Percentiles rank a stretch among this genome's conserved stretches.
phyloP scores from a whole-genome alignment of 1,284 basidiomycete genomes.

The Polyporus tsugae region DNA sequence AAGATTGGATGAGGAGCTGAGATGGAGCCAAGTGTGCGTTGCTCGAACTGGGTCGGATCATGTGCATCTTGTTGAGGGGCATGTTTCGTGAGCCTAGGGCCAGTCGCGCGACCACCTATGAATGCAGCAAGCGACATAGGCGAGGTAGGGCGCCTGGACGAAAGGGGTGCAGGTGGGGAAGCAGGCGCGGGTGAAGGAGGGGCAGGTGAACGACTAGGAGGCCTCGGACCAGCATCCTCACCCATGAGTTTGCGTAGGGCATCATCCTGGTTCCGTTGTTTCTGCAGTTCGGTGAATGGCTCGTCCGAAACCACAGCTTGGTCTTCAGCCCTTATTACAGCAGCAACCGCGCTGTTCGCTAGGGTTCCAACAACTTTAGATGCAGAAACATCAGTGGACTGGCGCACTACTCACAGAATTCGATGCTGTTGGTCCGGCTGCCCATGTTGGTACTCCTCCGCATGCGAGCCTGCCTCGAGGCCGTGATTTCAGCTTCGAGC shows the following conservation, averaged over 20 bases:
- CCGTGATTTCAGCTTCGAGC: conserved; percentile 79
- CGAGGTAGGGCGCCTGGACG: conserved; percentile 40
- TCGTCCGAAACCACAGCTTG: conserved; percentile 37
- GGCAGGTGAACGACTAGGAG: conserved; percentile 17
- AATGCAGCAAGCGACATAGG: conserved; percentile 78
- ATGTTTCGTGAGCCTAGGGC: conserved; percentile 74
- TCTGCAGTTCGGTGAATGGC: conserved; percentile 43
- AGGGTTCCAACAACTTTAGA: not conserved
- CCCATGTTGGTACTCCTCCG: conserved; percentile 62
- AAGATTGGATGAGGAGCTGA: conserved; percentile 75
- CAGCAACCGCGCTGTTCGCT: conserved; percentile 37
- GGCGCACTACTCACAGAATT: conserved; percentile 51
- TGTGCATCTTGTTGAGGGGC: conserved; percentile 74
- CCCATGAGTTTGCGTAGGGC: conserved; percentile 52
- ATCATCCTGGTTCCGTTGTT: conserved; percentile 54
- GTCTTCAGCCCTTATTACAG: conserved; percentile 38
- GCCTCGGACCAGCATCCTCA: conserved; percentile 26
- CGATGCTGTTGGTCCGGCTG: conserved; percentile 49
- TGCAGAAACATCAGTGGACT: not conserved
- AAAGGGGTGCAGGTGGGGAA: conserved; percentile 24
- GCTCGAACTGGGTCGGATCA: conserved; percentile 71
- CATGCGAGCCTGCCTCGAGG: conserved; percentile 71
- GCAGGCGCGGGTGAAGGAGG: conserved; percentile 21
- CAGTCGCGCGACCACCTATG: conserved; percentile 77
- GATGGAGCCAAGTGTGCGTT: conserved; percentile 51